These are phyloP conservation scores for Glycine tomentella DNA, from an alignment of 306 rosid genomes.

Conservation along the genomic window DNA sequence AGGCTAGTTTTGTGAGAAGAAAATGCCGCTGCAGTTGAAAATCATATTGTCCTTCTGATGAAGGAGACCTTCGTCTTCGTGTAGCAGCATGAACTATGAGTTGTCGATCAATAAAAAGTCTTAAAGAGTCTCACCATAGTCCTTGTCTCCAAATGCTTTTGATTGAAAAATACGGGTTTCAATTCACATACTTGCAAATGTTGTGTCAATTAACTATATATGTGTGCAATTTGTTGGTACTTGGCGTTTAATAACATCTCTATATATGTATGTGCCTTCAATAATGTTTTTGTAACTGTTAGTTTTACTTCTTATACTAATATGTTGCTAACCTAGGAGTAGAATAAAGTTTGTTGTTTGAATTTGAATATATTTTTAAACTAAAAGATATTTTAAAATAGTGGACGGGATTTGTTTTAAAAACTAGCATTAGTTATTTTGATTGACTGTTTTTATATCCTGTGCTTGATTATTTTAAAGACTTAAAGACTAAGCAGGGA, in stretches of 20 bases:
- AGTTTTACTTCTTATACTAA: too few species aligned
- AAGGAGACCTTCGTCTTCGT: conserved; percentile 37
- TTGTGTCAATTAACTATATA: conserved; percentile 3
- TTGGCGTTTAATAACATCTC: neutral
- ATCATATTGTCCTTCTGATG: neutral
- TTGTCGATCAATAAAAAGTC: conserved; percentile 42
- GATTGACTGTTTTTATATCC: conserved; percentile 49
- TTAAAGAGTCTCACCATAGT: conserved; percentile 26
- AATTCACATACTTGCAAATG: neutral
- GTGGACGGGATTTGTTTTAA: conserved; percentile 30
- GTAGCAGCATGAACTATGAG: conserved; percentile 31
- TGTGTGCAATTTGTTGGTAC: neutral
- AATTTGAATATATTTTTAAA: conserved; percentile 8
- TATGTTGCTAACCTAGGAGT: conserved; percentile 25
- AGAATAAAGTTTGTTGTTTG: conserved; percentile 7
- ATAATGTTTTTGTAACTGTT: too few species aligned
- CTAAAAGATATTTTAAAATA: conserved; percentile 27
- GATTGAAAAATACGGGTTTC: neutral
- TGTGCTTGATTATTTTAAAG: conserved; percentile 29
- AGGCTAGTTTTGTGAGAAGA: conserved; percentile 25
- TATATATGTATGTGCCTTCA: too few species aligned
- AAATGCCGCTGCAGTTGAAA: conserved; percentile 37
- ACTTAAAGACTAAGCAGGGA: conserved; percentile 39
- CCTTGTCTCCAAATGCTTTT: conserved; percentile 42
- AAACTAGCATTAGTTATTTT: conserved; percentile 44